These are phyloP conservation scores for Stagonosporopsis tanaceti DNA, from an alignment of 2,329 filamentous ascomycete genomes.

Conservation along the genomic window DNA sequence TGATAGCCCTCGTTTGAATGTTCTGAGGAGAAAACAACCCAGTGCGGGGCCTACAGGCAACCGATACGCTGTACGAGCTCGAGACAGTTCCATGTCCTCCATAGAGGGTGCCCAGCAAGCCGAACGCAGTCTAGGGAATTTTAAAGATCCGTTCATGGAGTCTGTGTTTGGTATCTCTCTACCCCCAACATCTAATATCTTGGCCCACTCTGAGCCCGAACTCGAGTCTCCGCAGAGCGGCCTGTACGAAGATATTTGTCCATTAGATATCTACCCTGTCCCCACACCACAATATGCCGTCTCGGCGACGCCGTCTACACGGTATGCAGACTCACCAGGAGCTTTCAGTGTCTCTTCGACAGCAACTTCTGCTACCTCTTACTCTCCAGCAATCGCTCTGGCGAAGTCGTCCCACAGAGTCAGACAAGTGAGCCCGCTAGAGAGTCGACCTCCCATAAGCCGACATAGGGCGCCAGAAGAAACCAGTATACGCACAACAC, in stretches of 20 bases:
- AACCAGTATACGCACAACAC: constrained; percentile 57
- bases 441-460: constrained; percentile 67
- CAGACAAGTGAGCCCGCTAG: constrained; percentile 64
- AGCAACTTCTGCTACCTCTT: constrained; percentile 78
- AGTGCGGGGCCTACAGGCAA: constrained; percentile 46
- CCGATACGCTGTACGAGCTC: constrained; percentile 43
- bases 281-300: constrained; percentile 71
- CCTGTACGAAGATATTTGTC: constrained; percentile 58
- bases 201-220: constrained; percentile 38
- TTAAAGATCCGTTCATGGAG: constrained; percentile 52
- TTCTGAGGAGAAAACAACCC: constrained; percentile 56
- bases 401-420: constrained; percentile 55
- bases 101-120: constrained; percentile 40
- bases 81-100: constrained; percentile 45
- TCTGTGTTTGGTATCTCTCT: constrained; percentile 55
- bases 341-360: constrained; percentile 80
- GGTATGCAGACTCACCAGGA: constrained; percentile 76
- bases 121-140: constrained; percentile 42
- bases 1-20: constrained; percentile 55
- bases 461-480: constrained; percentile 65
- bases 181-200: constrained; percentile 45
- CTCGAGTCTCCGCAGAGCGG: constrained; percentile 33
- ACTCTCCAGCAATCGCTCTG: constrained; percentile 70
- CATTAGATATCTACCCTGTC: constrained; percentile 71
- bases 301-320: constrained; percentile 76